Base-by-base conservation (phyloP, 1,139 yeast genomes). In the Yarrowia galli region DNA sequence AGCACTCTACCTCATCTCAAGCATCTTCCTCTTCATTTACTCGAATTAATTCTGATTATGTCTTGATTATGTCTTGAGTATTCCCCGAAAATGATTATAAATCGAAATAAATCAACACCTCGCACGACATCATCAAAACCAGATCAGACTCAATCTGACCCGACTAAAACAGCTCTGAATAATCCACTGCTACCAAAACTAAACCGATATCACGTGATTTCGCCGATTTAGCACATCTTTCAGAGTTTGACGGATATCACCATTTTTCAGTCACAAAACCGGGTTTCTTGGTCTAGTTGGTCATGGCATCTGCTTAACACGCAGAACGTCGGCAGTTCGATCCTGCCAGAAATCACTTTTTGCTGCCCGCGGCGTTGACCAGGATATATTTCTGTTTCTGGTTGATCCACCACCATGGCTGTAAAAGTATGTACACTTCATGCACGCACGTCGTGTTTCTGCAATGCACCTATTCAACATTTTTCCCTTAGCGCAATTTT, bases 261-360 rank as follows among this genome's bases (percentile, higher is more conserved):
- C 18, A 2, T 49, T 49, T 49, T 18, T 6, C 8, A 28, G 32
- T 16, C 12, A 4, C 15, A 28, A n/a, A 23, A 23, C 22, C 36
- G 15, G 64, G 64, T 58, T 58, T 58, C 64, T 58, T 91, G 97
- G 97, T 91, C 97, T 91, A 91, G 97, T 91, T 82, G 97, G 97
- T 91, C 86, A 91, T 91, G 97, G 96, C 97, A 89, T 89, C 93
- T 91, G 97, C 97, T 90, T 91, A 91, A 91, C 97, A 91, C 97
- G 97, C 97, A 89, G 93, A 89, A 91, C 93, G 97, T 92, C 97
- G 97, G 97, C 97, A 91, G 97, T 92, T 92, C 97, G 97, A 92
- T 89, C 97, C 97, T 91, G 97, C 66, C 66, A 61, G 54, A 60
- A 60, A 60, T 60, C 65, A 60, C 38, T 46, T 60, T 60, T 45